A percentile compares a stretch with the other conserved stretches of the same genome.
Evolutionary conservation across 2,329 filamentous ascomycete species (phyloP).

Genomic region (Rhynchosporium secalis): DNA sequence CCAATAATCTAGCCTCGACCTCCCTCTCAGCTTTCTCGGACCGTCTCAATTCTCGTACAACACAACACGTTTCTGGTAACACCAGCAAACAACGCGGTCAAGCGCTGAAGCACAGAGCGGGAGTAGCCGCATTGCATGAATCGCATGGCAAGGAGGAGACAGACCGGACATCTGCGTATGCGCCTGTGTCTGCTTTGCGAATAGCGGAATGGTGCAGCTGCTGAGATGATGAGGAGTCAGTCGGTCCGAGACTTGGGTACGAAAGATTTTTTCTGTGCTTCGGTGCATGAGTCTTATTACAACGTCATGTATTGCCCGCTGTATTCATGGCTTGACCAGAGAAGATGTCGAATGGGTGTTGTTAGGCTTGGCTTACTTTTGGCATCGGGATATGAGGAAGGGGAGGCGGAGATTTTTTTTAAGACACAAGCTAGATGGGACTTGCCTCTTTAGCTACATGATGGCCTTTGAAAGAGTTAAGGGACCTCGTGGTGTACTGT

Average conservation of each 20-base stretch:
- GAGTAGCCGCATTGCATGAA: slow-evolving; percentile 6
- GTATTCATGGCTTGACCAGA: too few species aligned
- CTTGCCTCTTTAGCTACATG: too few species aligned
- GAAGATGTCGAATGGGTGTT: too few species aligned
- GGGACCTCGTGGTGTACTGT: too few species aligned
- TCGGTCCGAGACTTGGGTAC: not conserved
- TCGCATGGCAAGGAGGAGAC: not conserved
- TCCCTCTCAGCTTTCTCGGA: not conserved
- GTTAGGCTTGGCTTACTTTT: too few species aligned
- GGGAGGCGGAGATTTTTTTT: too few species aligned
- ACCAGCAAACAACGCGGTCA: not conserved
- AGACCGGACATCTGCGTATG: not conserved
- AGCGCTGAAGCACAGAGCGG: not conserved
- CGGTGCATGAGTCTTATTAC: not conserved
- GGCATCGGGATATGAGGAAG: too few species aligned
- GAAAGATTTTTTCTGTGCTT: not conserved
- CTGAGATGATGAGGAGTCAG: not conserved
- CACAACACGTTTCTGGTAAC: slow-evolving; percentile 3
- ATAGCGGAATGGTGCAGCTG: not conserved
- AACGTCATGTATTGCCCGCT: too few species aligned
- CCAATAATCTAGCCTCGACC: not conserved
- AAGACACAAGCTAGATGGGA: too few species aligned
- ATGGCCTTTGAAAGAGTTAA: too few species aligned
- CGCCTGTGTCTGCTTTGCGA: not conserved
- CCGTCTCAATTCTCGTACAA: not conserved